Percentiles rank a stretch among this genome's conserved stretches.
Conservation (phyloP, 2,329 filamentous ascomycete genomes). For the Dactylellina drechsleri region DNA sequence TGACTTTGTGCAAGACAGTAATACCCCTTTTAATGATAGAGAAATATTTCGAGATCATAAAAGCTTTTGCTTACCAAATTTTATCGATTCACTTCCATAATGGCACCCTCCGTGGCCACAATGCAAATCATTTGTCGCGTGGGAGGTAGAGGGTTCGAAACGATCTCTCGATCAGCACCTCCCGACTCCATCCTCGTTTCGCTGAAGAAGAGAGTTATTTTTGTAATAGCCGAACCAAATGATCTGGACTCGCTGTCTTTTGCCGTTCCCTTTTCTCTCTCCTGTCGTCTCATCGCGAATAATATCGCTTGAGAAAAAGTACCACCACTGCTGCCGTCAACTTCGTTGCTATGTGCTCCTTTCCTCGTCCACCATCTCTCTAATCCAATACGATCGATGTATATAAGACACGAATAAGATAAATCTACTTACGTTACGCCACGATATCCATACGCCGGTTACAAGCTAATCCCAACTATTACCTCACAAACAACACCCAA, state of each 20-base stretch:
- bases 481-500: not conserved
- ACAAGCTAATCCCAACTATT: not conserved
- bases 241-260: not conserved
- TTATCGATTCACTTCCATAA: no score
- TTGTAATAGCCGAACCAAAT: not conserved
- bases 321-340: not conserved
- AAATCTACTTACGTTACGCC: not conserved
- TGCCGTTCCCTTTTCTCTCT: not conserved
- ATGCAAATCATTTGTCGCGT: no score
- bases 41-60: not conserved
- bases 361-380: not conserved
- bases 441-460: not conserved
- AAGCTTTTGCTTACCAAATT: no score
- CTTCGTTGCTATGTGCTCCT: not conserved
- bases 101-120: no score
- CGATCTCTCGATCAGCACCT: conserved; percentile 1
- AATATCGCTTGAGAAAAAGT: not conserved
- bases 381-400: not conserved
- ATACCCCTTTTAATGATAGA: no score
- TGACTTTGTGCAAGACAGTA: not conserved
- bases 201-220: not conserved
- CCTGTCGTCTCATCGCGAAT: not conserved
- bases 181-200: not conserved
- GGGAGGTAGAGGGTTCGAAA: not conserved
- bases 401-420: no score